Evolutionary conservation across 1,139 yeast species (phyloP).

Genomic region (Debaryomycetaceae sp.): DNA sequence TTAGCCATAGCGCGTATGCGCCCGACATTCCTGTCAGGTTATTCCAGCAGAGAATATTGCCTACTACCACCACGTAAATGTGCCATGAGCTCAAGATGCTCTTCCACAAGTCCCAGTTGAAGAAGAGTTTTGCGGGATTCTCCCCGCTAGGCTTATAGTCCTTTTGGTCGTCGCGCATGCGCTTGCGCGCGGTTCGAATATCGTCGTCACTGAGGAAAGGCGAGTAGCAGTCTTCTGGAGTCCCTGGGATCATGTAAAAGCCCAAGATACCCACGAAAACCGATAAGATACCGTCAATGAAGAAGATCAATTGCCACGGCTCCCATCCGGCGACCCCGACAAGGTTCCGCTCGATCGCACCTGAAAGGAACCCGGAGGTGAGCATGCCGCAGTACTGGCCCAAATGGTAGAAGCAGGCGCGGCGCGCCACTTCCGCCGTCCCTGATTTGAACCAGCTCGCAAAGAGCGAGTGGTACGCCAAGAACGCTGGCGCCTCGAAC

Average conservation of each 20-base stretch:
- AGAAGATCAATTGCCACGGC: slow-evolving; percentile 68
- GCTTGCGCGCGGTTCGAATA: slow-evolving; percentile 43
- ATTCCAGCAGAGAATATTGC: slow-evolving; percentile 17
- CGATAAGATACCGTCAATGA: slow-evolving; percentile 53
- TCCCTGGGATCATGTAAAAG: slow-evolving; percentile 52
- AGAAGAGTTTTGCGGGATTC: slow-evolving; percentile 13
- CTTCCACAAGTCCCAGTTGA: slow-evolving; percentile 13
- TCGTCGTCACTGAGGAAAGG: slow-evolving; percentile 50
- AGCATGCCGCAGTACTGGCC: slow-evolving; percentile 51
- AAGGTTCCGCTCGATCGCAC: slow-evolving; percentile 38
- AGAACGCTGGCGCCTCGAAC: slow-evolving; percentile 48
- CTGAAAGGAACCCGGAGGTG: slow-evolving; percentile 53
- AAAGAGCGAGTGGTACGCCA: slow-evolving; percentile 46
- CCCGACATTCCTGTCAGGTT: slow-evolving; percentile 37
- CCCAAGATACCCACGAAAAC: slow-evolving; percentile 53
- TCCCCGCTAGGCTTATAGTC: slow-evolving; percentile 16
- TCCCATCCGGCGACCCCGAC: slow-evolving; percentile 37
- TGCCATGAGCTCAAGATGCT: slow-evolving; percentile 15
- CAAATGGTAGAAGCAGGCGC: slow-evolving; percentile 48
- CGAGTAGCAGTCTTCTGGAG: slow-evolving; percentile 47
- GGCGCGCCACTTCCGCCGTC: slow-evolving; percentile 43
- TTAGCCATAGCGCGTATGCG: slow-evolving; percentile 26
- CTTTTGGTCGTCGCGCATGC: slow-evolving; percentile 35
- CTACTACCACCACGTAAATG: slow-evolving; percentile 12
- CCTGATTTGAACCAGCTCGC: slow-evolving; percentile 45